phyloP scores from a whole-genome alignment of 331 rosid species.

The Phaseolus coccineus region DNA sequence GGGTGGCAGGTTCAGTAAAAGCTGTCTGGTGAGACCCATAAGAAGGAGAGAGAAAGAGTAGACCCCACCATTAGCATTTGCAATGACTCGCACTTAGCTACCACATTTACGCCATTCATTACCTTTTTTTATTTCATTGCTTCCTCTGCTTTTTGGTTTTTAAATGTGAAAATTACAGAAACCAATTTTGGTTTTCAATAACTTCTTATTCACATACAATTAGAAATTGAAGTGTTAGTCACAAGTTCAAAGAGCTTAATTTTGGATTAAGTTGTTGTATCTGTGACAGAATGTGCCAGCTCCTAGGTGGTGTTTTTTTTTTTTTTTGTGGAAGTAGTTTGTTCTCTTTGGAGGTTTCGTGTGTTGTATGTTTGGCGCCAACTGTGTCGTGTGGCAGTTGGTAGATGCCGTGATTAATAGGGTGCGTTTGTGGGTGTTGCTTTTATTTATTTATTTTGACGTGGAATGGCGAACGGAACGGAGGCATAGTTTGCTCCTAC shows the following conservation, averaged over 20 bases:
- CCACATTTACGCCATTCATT: conserved; percentile 71
- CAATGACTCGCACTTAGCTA: conserved; percentile 41
- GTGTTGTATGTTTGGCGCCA: conserved; percentile 44
- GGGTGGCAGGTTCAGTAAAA: conserved; percentile 62
- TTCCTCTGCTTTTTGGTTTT: background rate
- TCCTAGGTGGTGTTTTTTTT: background rate
- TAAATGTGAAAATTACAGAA: no score
- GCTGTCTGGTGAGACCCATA: conserved; percentile 58
- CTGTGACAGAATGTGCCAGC: background rate
- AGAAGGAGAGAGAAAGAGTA: conserved; percentile 39
- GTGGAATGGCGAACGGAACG: background rate
- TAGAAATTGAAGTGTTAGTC: no score
- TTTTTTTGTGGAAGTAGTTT: background rate
- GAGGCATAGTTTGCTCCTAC: conserved; percentile 20
- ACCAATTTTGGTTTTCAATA: no score
- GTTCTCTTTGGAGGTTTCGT: background rate
- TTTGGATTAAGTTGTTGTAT: background rate
- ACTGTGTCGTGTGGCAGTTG: conserved; percentile 42
- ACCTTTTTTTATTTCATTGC: conserved; percentile 43
- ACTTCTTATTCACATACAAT: no score
- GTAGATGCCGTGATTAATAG: conserved; percentile 47
- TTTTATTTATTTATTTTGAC: conserved; percentile 34
- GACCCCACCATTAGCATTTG: conserved; percentile 57
- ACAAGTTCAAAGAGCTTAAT: no score
- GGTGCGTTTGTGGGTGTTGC: conserved; percentile 22